Percentiles rank a stretch among this genome's conserved stretches.
Evolutionary conservation across 2,329 filamentous ascomycete genomes (phyloP).

Genomic region (Pestalotiopsis sp.): DNA sequence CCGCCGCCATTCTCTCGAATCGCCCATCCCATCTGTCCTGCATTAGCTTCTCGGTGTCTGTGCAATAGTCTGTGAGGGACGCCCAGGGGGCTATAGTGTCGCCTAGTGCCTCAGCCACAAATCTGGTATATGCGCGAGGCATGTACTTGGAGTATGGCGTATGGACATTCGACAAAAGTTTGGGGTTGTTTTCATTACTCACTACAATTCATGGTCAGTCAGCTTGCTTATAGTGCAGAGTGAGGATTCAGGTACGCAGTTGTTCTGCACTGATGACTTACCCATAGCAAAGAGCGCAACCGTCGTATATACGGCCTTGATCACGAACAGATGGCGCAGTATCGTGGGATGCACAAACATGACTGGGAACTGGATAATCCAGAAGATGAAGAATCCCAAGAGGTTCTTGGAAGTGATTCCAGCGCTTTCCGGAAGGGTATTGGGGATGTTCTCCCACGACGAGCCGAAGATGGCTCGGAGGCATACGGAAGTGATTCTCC

Average conservation of each 20-base stretch:
- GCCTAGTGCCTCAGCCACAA: not conserved
- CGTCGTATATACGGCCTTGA: constrained; percentile 46
- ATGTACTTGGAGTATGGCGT: not conserved
- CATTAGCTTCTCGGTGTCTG: not conserved
- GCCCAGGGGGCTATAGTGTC: not conserved
- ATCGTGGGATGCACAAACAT: constrained; percentile 53
- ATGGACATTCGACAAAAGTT: not conserved
- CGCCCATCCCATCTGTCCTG: constrained; percentile 49
- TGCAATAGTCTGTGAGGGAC: not conserved
- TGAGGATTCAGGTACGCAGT: not conserved
- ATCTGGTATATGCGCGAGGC: not conserved
- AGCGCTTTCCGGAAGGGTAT: constrained; percentile 46
- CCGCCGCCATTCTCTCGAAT: constrained; percentile 48
- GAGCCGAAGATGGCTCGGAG: constrained; percentile 41
- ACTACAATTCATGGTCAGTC: not conserved
- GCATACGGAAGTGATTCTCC: constrained; percentile 34
- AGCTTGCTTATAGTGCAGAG: not conserved
- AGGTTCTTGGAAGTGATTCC: constrained; percentile 54
- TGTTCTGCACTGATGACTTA: not conserved
- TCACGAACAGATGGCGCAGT: constrained; percentile 48
- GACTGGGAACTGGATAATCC: constrained; percentile 51
- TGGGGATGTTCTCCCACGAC: constrained; percentile 43
- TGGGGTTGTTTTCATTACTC: not conserved
- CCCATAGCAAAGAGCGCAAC: constrained; percentile 32
- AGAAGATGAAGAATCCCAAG: constrained; percentile 58